A percentile compares a stretch with the other conserved stretches of the same genome.
These are phyloP conservation scores for Nissolia schottii DNA, from an alignment of 306 rosid genomes.

Conservation along the genomic window DNA sequence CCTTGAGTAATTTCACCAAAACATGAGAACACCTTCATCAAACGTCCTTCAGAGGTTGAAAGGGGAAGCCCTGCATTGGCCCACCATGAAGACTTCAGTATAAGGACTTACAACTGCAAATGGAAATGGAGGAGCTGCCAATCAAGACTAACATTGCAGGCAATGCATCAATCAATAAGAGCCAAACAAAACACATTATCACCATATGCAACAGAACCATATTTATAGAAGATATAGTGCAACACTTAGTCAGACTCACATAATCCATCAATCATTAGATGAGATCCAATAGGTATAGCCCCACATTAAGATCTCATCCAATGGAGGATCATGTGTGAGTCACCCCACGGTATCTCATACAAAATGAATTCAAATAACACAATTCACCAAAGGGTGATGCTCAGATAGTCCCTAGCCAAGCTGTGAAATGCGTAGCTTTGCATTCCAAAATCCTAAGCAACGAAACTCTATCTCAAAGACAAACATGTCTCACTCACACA, in stretches of 20 bases:
- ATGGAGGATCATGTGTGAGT: too few species aligned
- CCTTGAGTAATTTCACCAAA: conserved; percentile 44
- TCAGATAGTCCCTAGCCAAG: background rate
- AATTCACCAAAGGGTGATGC: background rate
- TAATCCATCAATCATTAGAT: too few species aligned
- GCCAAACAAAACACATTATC: background rate
- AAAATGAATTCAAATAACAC: too few species aligned
- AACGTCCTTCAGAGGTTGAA: conserved; percentile 39
- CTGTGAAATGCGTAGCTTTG: background rate
- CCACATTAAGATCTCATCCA: too few species aligned
- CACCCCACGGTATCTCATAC: too few species aligned
- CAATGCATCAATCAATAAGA: background rate
- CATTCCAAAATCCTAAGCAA: conserved; percentile 14
- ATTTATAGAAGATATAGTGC: background rate
- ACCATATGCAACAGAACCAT: background rate
- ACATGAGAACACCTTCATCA: conserved; percentile 37
- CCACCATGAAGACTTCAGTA: conserved; percentile 24
- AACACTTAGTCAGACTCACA: too few species aligned
- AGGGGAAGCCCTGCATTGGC: conserved; percentile 44
- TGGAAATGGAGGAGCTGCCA: background rate
- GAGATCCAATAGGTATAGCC: too few species aligned
- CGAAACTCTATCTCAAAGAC: background rate
- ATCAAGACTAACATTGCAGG: background rate
- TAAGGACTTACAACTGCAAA: conserved; percentile 17
- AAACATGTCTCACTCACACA: background rate